These are phyloP conservation scores for Colletotrichum neosansevieriae DNA, from an alignment of 2,329 filamentous ascomycete genomes.

Conservation along the genomic window DNA sequence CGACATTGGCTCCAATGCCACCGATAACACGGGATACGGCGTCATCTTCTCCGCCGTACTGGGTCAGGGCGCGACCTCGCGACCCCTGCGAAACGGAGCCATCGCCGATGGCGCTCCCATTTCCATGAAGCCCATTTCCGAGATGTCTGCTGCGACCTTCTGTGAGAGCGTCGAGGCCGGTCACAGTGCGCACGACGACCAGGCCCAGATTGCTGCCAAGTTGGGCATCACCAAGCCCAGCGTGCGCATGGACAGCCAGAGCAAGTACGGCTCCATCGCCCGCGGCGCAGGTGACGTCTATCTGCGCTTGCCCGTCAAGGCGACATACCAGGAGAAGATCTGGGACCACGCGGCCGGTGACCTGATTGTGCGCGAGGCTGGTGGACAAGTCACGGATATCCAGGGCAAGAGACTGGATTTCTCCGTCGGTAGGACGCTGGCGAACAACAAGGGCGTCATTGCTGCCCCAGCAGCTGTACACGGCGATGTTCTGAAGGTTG, in stretches of 20 bases:
- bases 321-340: conserved; percentile 97
- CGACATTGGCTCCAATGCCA: conserved; percentile 79
- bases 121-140: conserved; percentile 80
- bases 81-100: conserved; percentile 72
- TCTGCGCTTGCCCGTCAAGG: conserved; percentile 85
- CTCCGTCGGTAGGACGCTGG: conserved; percentile 84
- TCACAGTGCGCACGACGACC: conserved; percentile 90
- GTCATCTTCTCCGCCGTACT: conserved; percentile 89
- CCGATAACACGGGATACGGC: conserved; percentile 80
- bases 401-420: conserved; percentile 89
- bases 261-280: conserved; percentile 96
- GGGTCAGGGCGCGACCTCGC: conserved; percentile 83
- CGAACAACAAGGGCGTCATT: conserved; percentile 92
- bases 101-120: conserved; percentile 70
- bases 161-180: conserved; percentile 96
- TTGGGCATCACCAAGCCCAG: conserved; percentile 90
- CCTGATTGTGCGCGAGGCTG: conserved; percentile 92
- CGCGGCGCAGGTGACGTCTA: conserved; percentile 95
- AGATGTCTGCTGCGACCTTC: conserved; percentile 86
- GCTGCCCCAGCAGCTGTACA: conserved; percentile 86
- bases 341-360: conserved; percentile 99
- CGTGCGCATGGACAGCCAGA: conserved; percentile 97
- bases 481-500: conserved; percentile 79
- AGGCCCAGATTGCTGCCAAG: conserved; percentile 83
- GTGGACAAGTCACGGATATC: conserved; percentile 91